Conservation (phyloP, 1,284 basidiomycete genomes). For the Salmacisia buchloeana region DNA sequence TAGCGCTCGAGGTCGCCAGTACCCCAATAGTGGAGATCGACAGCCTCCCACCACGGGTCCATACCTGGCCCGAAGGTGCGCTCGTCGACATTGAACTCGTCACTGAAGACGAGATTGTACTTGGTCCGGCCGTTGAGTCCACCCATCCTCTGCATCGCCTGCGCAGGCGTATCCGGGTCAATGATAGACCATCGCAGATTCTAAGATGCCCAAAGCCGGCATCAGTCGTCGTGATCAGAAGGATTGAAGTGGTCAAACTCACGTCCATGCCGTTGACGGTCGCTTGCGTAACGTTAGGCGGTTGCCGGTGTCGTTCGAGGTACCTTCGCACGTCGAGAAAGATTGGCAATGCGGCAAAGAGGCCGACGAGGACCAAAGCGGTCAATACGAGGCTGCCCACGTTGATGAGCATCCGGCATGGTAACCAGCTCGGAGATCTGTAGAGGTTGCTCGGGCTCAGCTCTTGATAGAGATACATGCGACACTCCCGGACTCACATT, state of each 20-base stretch:
- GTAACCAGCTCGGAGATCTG: slow-evolving; percentile 9
- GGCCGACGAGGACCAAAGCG: slow-evolving; percentile 19
- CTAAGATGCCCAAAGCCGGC: slow-evolving; percentile 19
- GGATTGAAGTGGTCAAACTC: slow-evolving; percentile 28
- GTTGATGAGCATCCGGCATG: slow-evolving; percentile 24
- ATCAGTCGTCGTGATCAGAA: too few species aligned
- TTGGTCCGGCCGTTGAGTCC: slow-evolving; percentile 19
- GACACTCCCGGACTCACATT: background rate
- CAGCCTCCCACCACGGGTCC: slow-evolving; percentile 50
- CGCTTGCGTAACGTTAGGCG: slow-evolving; percentile 8
- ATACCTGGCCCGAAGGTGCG: slow-evolving; percentile 44
- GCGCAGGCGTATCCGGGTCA: slow-evolving; percentile 37
- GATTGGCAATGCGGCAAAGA: slow-evolving; percentile 36
- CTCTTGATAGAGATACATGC: background rate
- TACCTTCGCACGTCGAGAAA: slow-evolving; percentile 8
- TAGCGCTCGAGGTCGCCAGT: slow-evolving; percentile 41
- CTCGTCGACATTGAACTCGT: slow-evolving; percentile 42
- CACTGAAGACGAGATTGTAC: slow-evolving; percentile 42
- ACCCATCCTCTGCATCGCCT: slow-evolving; percentile 17
- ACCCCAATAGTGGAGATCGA: slow-evolving; percentile 40
- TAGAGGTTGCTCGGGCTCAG: too few species aligned
- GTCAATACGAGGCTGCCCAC: slow-evolving; percentile 24
- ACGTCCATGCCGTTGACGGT: background rate
- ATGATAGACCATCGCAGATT: slow-evolving; percentile 23
- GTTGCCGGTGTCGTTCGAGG: slow-evolving; percentile 18